A percentile compares a stretch with the other conserved stretches of the same genome.
Conservation (phyloP, 2,329 filamentous ascomycete species). For the Knoxdaviesia capensis region DNA sequence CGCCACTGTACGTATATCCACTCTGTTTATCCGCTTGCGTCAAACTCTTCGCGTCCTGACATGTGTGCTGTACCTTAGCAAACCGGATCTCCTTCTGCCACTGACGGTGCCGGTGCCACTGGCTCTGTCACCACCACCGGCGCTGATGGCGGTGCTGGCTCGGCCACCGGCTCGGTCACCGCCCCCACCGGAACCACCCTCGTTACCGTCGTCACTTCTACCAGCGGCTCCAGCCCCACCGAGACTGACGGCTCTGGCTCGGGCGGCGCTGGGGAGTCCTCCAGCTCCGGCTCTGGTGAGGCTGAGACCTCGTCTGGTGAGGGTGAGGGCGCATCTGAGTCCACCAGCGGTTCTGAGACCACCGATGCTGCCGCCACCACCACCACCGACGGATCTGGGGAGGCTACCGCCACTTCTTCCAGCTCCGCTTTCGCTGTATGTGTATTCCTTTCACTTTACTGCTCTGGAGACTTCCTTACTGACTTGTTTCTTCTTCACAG, state of each 20-base stretch:
- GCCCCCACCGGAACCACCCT: constrained; percentile 5
- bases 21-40: constrained; percentile 1
- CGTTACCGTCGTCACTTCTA: neutral
- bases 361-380: constrained; percentile 6
- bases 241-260: constrained; percentile 3
- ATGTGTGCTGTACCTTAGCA: no score
- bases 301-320: constrained; percentile 9
- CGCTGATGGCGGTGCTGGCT: neutral
- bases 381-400: constrained; percentile 9
- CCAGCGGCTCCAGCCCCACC: constrained; percentile 1
- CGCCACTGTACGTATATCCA: constrained; percentile 6
- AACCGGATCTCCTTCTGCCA: constrained; percentile 5
- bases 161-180: constrained; percentile 1
- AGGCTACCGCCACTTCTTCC: constrained; percentile 8
- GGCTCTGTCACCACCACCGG: neutral
- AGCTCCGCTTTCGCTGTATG: constrained; percentile 12
- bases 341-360: constrained; percentile 5
- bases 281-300: constrained; percentile 10
- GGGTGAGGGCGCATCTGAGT: constrained; percentile 3
- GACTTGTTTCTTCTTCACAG: neutral
- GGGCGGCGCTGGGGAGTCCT: constrained; percentile 4
- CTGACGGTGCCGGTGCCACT: constrained; percentile 6
- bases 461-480: neutral
- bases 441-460: constrained; percentile 1
- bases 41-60: neutral